Percentiles rank a stretch among this genome's conserved stretches.
Evolutionary conservation across 1,139 yeast species (phyloP).

Genomic region (Nakaseomyces kungkrabaensis): DNA sequence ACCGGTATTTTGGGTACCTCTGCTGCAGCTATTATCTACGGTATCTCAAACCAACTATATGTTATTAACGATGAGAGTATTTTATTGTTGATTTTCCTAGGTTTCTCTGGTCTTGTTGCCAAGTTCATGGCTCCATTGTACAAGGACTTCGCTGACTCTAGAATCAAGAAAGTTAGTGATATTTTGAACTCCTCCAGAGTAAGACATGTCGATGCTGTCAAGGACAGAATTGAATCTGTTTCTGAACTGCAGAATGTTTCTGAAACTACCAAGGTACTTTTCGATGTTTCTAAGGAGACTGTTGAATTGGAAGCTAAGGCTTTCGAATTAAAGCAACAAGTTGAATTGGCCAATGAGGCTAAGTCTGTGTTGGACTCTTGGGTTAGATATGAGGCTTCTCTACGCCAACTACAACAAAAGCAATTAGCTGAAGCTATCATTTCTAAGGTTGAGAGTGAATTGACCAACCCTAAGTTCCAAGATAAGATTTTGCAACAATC

Average conservation of each 20-base stretch:
- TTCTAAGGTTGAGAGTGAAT: conserved; percentile 78
- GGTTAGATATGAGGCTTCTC: conserved; percentile 97
- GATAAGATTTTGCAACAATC: conserved; percentile 85
- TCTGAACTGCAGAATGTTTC: conserved; percentile 87
- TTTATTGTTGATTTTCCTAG: conserved; percentile 68
- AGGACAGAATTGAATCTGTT: conserved; percentile 82
- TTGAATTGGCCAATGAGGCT: conserved; percentile 81
- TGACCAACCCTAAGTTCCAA: conserved; percentile 86
- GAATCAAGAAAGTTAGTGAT: conserved; percentile 73
- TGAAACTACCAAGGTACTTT: conserved; percentile 79
- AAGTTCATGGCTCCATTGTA: conserved; percentile 90
- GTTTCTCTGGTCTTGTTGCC: conserved; percentile 65
- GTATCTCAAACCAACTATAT: conserved; percentile 85
- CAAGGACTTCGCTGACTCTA: conserved; percentile 89
- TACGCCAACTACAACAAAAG: conserved; percentile 92
- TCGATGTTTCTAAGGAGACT: conserved; percentile 92
- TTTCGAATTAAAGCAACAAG: conserved; percentile 85
- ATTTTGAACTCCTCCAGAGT: conserved; percentile 81
- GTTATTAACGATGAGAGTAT: conserved; percentile 92
- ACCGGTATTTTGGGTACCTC: conserved; percentile 93
- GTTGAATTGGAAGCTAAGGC: conserved; percentile 91
- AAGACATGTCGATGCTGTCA: conserved; percentile 85
- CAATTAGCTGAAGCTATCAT: conserved; percentile 82
- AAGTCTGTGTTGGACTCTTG: conserved; percentile 93
- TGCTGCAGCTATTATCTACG: conserved; percentile 89